Base-by-base conservation (phyloP, 441 rosid genomes). In the Aquilaria agallochum region DNA sequence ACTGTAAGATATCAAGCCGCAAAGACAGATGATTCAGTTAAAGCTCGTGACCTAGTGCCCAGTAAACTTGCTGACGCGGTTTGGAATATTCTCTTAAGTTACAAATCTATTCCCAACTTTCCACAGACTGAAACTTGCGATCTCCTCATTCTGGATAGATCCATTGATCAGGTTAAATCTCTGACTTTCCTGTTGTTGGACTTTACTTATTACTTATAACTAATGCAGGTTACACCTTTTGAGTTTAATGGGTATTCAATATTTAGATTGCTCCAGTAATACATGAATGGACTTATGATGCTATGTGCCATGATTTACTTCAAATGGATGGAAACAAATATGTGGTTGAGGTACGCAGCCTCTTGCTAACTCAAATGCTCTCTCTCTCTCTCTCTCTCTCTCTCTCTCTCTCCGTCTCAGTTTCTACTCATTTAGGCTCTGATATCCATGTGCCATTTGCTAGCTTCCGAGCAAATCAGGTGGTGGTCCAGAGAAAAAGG, bases 241-340 rank as follows among this genome's bases (percentile, higher is more conserved):
- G 30, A 72, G 34, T 50, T 27, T 40, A 46, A 50, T 69, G 44
- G 56, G 59, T 53, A 59, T 66, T 62, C 34, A 51, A 53, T 70
- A 58, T 68, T 59, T 61, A 86, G 87, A 83, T 86, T 68, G 87
- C 92, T 66, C 92, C 92, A 55, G 77, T 86, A 64, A 83, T 86
- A 65, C 88, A 86, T 30, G 89, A 86, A 69, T 86, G 89, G 92
- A 86, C 92, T 54, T 86, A 86, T 68, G 92, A 86, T 71, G 87
- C 92, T 46, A 83, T 83, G 85, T 81, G 87, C 81, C 92, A 83
- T 49, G 92, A 86, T 70, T 73, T 86, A 77, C 82, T 83, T 62
- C 73, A 78, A 62, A 78, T 83, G 87, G 87, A 86, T 3, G 87
- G 89, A 60, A 86, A 83, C 59, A 83, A 83, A 66, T 81, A 76